phyloP scores from a whole-genome alignment of 306 rosid species.

The Hylodesmum podocarpum region DNA sequence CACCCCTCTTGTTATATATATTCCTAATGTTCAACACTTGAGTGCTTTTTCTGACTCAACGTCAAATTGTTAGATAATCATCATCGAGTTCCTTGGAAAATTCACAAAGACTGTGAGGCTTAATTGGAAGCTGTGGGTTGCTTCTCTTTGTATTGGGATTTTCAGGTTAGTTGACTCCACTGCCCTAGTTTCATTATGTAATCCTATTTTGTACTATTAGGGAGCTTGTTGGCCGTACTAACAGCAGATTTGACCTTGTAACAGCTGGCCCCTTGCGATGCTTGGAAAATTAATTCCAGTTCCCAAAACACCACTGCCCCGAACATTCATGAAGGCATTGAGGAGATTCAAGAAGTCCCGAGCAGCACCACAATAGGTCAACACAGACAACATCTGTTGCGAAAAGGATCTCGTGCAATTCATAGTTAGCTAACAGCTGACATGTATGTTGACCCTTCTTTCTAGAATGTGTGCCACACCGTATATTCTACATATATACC shows the following conservation, averaged over 20 bases:
- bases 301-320: constrained; percentile 59
- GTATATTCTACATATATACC: constrained; percentile 8
- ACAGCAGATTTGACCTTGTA: neutral
- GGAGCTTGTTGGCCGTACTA: neutral
- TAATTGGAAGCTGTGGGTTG: constrained; percentile 63
- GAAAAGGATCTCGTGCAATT: neutral
- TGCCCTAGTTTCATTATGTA: neutral
- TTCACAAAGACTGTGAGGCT: constrained; percentile 70
- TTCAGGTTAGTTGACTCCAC: constrained; percentile 52
- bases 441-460: neutral
- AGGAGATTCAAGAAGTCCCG: constrained; percentile 40
- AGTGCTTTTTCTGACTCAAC: constrained; percentile 12
- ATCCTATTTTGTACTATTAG: neutral
- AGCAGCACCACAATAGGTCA: neutral
- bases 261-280: constrained; percentile 92
- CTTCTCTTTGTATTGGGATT: constrained; percentile 52
- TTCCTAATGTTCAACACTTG: neutral
- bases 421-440: neutral
- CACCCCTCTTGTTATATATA: neutral
- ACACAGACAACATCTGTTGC: neutral
- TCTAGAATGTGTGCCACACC: constrained; percentile 19
- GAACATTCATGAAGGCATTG: constrained; percentile 34
- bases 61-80: constrained; percentile 57
- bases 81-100: constrained; percentile 81
- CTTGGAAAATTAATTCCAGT: constrained; percentile 82